Conservation (phyloP, 73 alveolate species). For the Paraurostyla sp. region DNA sequence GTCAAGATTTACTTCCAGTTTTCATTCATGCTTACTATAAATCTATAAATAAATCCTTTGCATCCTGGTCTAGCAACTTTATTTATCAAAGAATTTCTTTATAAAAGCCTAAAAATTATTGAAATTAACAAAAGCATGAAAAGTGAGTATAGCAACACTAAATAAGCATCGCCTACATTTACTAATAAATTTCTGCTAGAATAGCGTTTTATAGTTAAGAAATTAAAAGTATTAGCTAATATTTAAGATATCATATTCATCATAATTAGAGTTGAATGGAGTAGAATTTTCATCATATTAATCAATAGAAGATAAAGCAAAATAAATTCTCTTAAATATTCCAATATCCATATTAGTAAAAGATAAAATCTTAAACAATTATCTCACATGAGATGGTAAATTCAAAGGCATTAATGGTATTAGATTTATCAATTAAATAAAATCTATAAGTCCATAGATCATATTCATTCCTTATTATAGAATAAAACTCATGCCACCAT, state of each 20-base stretch:
- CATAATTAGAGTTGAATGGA: background rate
- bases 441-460: background rate
- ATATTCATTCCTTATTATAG: background rate
- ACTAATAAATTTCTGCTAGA: background rate
- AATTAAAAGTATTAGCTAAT: background rate
- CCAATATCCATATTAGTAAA: background rate
- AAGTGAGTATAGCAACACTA: background rate
- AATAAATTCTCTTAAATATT: background rate
- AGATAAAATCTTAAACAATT: background rate
- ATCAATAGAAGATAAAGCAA: background rate
- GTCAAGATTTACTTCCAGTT: background rate
- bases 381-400: background rate
- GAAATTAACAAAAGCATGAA: background rate
- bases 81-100: background rate
- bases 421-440: background rate
- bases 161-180: conserved; percentile 2
- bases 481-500: background rate
- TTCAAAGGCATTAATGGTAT: conserved; percentile 11
- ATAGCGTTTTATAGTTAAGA: background rate
- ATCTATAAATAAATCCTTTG: background rate
- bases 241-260: conserved; percentile 16
- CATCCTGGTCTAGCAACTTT: no score
- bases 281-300: background rate
- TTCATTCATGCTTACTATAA: background rate
- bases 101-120: background rate